Conservation (phyloP, 768 basidiomycete species). For the Filobasidium wieringae region DNA sequence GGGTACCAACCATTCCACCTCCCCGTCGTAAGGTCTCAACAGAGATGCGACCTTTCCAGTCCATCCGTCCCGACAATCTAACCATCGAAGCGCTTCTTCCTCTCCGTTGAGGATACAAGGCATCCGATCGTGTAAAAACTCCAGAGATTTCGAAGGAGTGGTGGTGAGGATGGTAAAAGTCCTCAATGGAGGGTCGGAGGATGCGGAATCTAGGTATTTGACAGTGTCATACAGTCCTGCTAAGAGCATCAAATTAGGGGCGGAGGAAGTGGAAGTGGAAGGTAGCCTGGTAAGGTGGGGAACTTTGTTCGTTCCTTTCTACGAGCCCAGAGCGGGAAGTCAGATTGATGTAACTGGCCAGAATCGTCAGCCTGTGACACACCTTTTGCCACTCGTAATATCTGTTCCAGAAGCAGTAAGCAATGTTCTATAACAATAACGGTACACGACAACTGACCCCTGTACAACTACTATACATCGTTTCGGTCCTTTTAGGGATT, state of each 20-base stretch:
- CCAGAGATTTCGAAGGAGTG: conserved; percentile 53
- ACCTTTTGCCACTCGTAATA: conserved; percentile 91
- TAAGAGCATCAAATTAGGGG: conserved; percentile 54
- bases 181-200: conserved; percentile 46
- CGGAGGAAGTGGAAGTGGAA: conserved; percentile 40
- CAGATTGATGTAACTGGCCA: neutral
- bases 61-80: conserved; percentile 62
- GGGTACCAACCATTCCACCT: conserved; percentile 56
- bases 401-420: conserved; percentile 38
- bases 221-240: conserved; percentile 76
- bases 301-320: conserved; percentile 57
- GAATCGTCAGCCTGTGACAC: neutral
- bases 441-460: conserved; percentile 44
- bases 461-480: conserved; percentile 75
- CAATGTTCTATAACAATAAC: neutral
- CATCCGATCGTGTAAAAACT: conserved; percentile 81
- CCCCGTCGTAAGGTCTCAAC: conserved; percentile 53
- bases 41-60: conserved; percentile 49
- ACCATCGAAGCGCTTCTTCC: conserved; percentile 59
- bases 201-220: conserved; percentile 32
- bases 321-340: neutral
- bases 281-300: conserved; percentile 63
- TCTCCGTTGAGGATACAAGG: conserved; percentile 58
- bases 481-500: conserved; percentile 61
- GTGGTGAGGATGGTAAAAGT: conserved; percentile 89